phyloP scores from a whole-genome alignment of 2,329 filamentous ascomycete species.

The Ascochyta fabae region DNA sequence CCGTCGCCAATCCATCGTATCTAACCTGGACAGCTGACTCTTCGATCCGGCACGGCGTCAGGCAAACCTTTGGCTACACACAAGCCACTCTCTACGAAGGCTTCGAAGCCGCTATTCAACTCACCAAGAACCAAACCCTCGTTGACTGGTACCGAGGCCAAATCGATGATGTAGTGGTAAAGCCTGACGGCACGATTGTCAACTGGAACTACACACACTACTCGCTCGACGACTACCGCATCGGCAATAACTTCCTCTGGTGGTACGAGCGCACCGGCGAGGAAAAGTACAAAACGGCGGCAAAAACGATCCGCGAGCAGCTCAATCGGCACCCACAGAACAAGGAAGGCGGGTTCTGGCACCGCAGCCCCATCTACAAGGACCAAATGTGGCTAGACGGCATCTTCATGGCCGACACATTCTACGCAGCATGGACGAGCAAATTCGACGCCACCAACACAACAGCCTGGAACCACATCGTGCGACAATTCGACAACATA shows the following conservation, averaged over 20 bases:
- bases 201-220: conserved; percentile 54
- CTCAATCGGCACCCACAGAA: conserved; percentile 57
- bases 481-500: conserved; percentile 29
- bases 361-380: conserved; percentile 52
- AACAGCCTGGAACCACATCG: conserved; percentile 49
- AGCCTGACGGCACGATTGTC: conserved; percentile 51
- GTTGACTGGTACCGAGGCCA: conserved; percentile 51
- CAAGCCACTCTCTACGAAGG: conserved; percentile 48
- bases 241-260: conserved; percentile 57
- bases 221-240: conserved; percentile 56
- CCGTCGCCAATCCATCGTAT: conserved; percentile 8
- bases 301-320: conserved; percentile 52
- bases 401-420: conserved; percentile 45
- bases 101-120: conserved; percentile 52
- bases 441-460: conserved; percentile 37
- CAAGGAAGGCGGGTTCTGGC: conserved; percentile 59
- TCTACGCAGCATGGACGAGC: conserved; percentile 38
- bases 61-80: conserved; percentile 8
- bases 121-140: conserved; percentile 53
- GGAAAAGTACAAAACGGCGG: conserved; percentile 55
- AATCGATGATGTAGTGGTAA: conserved; percentile 52
- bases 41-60: conserved; percentile 3
- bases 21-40: conserved; percentile 9
- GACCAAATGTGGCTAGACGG: conserved; percentile 64
- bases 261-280: conserved; percentile 45